Conservation (phyloP, 2,329 filamentous ascomycete species). For the Paecilomyces sp. region DNA sequence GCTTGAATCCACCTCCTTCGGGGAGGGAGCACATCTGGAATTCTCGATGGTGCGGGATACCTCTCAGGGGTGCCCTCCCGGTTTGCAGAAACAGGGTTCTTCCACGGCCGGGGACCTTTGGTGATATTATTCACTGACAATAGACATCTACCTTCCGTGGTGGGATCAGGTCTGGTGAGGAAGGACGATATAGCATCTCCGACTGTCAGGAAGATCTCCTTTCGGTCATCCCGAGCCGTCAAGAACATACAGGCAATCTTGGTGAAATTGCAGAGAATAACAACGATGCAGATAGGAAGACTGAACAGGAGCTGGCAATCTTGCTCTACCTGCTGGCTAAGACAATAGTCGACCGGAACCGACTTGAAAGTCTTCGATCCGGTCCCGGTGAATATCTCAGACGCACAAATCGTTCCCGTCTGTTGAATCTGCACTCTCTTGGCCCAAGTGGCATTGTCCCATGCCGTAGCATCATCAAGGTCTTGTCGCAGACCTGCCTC, state of each 20-base stretch:
- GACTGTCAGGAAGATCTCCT: constrained; percentile 18
- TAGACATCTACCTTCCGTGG: constrained; percentile 13
- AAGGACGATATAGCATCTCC: constrained; percentile 29
- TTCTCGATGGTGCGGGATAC: constrained; percentile 2
- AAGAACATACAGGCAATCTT: constrained; percentile 17
- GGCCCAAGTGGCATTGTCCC: neutral
- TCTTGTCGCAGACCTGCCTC: neutral
- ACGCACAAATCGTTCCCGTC: neutral
- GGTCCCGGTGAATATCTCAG: neutral
- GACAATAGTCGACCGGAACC: constrained; percentile 11
- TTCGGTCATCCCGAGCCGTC: constrained; percentile 5
- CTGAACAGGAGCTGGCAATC: constrained; percentile 14
- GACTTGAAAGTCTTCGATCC: neutral
- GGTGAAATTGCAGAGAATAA: constrained; percentile 17
- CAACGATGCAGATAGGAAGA: constrained; percentile 10
- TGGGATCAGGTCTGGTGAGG: constrained; percentile 16
- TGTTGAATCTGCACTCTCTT: too few relatives aligned
- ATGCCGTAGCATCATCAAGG: neutral
- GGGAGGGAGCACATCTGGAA: neutral
- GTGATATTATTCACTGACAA: constrained; percentile 1
- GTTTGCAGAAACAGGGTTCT: neutral
- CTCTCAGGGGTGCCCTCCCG: neutral
- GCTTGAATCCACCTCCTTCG: constrained; percentile 4
- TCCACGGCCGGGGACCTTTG: neutral
- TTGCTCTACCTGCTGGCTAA: constrained; percentile 13